Conservation (phyloP, 2,329 filamentous ascomycete species). For the Orbilia quercus region DNA sequence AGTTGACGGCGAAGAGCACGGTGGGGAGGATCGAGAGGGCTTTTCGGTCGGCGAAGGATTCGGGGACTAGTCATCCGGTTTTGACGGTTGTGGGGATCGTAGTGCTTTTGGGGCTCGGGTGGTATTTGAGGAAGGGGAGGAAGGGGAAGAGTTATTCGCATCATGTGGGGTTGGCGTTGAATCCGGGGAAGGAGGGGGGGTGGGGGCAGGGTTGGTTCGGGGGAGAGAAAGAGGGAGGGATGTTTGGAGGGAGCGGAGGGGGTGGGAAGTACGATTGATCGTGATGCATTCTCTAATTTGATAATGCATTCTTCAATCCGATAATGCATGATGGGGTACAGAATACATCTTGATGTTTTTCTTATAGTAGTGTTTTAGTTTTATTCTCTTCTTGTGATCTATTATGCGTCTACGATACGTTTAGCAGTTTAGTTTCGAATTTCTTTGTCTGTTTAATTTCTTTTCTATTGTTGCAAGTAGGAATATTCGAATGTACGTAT, state of each 20-base stretch:
- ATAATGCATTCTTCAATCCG: too few relatives aligned
- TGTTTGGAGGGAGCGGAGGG: constrained; percentile 41
- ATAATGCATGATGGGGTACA: too few relatives aligned
- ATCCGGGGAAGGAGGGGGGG: constrained; percentile 46
- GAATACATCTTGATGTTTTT: too few relatives aligned
- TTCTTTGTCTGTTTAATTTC: background rate
- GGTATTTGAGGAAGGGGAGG: constrained; percentile 27
- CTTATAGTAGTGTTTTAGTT: too few relatives aligned
- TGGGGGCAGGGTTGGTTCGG: constrained; percentile 53
- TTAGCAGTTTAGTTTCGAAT: constrained; percentile 28
- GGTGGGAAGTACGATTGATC: constrained; percentile 51
- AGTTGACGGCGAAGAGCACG: constrained; percentile 81
- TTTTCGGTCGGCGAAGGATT: constrained; percentile 67
- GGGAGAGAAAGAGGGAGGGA: constrained; percentile 45
- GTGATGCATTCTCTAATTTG: background rate
- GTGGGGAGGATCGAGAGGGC: constrained; percentile 77
- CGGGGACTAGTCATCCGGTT: constrained; percentile 65
- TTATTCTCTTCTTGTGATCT: constrained; percentile 10
- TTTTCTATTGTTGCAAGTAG: constrained; percentile 26
- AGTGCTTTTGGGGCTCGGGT: constrained; percentile 20
- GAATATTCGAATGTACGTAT: constrained; percentile 10
- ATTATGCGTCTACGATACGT: constrained; percentile 20
- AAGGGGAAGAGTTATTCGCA: constrained; percentile 24
- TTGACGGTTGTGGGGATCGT: constrained; percentile 60
- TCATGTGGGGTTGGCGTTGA: constrained; percentile 43